Conservation (phyloP, 768 basidiomycete species). For the Pleurotus tuber-regium region DNA sequence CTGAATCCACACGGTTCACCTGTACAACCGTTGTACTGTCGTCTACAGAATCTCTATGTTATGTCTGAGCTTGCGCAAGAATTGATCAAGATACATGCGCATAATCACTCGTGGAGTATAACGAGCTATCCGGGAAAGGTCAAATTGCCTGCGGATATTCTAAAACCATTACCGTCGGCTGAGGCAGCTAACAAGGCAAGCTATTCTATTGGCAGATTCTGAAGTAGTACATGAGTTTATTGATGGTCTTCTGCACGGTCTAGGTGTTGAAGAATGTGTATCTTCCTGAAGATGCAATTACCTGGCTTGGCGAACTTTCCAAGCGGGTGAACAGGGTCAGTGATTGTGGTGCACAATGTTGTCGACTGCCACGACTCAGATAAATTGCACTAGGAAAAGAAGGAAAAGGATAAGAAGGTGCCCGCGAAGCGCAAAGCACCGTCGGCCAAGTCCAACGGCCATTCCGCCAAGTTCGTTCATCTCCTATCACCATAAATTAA, state of each 20-base stretch:
- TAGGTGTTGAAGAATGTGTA: slow-evolving; percentile 71
- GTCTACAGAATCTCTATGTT: slow-evolving; percentile 75
- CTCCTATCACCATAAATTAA: slow-evolving; percentile 1
- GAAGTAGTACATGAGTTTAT: background rate
- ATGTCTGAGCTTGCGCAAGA: slow-evolving; percentile 89
- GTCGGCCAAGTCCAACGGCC: slow-evolving; percentile 41
- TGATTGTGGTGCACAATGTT: slow-evolving; percentile 27
- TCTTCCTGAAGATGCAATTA: slow-evolving; percentile 55
- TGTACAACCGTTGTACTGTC: background rate
- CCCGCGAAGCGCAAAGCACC: slow-evolving; percentile 56
- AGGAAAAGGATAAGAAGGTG: slow-evolving; percentile 51
- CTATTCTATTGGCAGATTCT: background rate
- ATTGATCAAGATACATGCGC: slow-evolving; percentile 71
- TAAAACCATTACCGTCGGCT: slow-evolving; percentile 63
- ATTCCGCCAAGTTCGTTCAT: slow-evolving; percentile 39
- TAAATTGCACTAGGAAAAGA: slow-evolving; percentile 30
- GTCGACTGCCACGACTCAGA: slow-evolving; percentile 11
- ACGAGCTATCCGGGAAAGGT: slow-evolving; percentile 80
- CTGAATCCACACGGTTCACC: background rate
- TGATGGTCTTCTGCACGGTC: too few relatives aligned
- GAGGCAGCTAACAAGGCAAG: slow-evolving; percentile 65
- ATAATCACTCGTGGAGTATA: slow-evolving; percentile 69
- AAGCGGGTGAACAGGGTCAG: slow-evolving; percentile 24
- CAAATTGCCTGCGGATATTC: slow-evolving; percentile 77
- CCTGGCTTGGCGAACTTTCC: slow-evolving; percentile 54